phyloP scores from a whole-genome alignment of 352 stramenopile genomes.

The Aphanomyces invadans region DNA sequence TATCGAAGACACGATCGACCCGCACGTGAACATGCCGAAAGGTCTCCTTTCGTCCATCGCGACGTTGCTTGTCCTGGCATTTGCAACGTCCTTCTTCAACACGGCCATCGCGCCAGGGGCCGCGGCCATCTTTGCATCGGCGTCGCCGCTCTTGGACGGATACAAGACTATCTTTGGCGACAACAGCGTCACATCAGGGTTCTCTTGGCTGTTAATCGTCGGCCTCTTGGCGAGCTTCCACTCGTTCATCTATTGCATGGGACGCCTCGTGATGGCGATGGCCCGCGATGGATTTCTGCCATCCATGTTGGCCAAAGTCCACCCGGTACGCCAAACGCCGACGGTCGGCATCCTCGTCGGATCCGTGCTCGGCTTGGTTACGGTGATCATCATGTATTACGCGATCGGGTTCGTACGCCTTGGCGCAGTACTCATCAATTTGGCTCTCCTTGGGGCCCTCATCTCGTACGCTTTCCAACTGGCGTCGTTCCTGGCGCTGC shows the following conservation, averaged over 20 bases:
- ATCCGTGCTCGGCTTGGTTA: conserved; percentile 36
- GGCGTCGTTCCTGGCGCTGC: conserved; percentile 46
- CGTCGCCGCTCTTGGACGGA: conserved; percentile 45
- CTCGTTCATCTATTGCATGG: conserved; percentile 78
- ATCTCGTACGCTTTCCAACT: conserved; percentile 59
- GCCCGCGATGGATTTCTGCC: conserved; percentile 54
- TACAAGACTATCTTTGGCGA: conserved; percentile 65
- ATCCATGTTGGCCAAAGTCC: conserved; percentile 37
- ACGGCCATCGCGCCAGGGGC: conserved; percentile 53
- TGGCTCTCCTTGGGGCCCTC: conserved; percentile 54
- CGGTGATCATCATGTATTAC: conserved; percentile 49
- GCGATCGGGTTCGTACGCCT: conserved; percentile 50
- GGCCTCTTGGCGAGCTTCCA: conserved; percentile 59
- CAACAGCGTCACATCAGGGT: conserved; percentile 53
- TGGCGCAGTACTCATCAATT: conserved; percentile 59
- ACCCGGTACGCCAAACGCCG: conserved; percentile 40
- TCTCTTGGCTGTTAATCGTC: conserved; percentile 60
- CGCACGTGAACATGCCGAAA: conserved; percentile 47
- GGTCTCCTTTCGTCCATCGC: conserved; percentile 50
- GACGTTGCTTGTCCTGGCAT: conserved; percentile 43
- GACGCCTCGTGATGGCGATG: conserved; percentile 53
- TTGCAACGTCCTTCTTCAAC: conserved; percentile 58
- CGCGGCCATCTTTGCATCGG: conserved; percentile 34
- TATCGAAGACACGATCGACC: conserved; percentile 57
- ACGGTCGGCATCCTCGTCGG: conserved; percentile 49